Percentiles rank a stretch among this genome's conserved stretches.
Conservation (phyloP, 2,329 filamentous ascomycete species). For the Dothidotthia symphoricarpi region DNA sequence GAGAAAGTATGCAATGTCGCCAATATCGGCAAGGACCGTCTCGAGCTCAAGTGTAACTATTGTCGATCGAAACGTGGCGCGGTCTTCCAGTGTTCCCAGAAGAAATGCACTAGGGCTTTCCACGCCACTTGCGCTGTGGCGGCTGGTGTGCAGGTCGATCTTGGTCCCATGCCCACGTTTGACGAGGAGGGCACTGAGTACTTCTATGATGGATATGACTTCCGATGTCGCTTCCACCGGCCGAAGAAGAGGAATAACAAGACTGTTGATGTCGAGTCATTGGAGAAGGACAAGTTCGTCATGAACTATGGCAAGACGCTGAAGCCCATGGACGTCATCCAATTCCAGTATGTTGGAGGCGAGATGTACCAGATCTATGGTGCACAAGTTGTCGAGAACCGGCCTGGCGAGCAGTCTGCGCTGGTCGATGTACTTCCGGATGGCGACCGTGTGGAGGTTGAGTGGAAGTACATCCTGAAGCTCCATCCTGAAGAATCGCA, state of each 20-base stretch:
- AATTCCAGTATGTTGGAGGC: conserved; percentile 73
- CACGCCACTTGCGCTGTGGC: conserved; percentile 92
- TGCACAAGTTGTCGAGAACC: conserved; percentile 81
- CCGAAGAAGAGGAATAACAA: conserved; percentile 84
- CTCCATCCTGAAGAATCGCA: conserved; percentile 68
- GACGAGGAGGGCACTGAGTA: conserved; percentile 90
- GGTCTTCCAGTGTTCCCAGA: conserved; percentile 93
- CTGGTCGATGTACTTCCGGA: conserved; percentile 81
- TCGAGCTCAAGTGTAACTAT: conserved; percentile 91
- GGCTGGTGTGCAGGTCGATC: conserved; percentile 87
- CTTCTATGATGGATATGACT: conserved; percentile 85
- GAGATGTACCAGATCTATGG: conserved; percentile 90
- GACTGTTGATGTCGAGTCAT: conserved; percentile 64
- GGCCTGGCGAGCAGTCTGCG: conserved; percentile 69
- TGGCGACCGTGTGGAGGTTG: conserved; percentile 73
- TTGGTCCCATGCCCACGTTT: conserved; percentile 80
- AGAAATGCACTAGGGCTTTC: conserved; percentile 90
- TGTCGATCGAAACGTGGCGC: conserved; percentile 93
- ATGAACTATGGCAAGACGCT: conserved; percentile 66
- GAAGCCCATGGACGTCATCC: conserved; percentile 72
- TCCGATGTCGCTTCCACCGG: conserved; percentile 91
- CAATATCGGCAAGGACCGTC: conserved; percentile 79
- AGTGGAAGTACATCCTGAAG: conserved; percentile 81
- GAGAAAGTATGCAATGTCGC: conserved; percentile 76
- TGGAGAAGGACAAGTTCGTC: conserved; percentile 70